Base-by-base conservation (phyloP, 225 moss, liverwort and hornwort genomes). In the Antitrichia curtipendula region DNA sequence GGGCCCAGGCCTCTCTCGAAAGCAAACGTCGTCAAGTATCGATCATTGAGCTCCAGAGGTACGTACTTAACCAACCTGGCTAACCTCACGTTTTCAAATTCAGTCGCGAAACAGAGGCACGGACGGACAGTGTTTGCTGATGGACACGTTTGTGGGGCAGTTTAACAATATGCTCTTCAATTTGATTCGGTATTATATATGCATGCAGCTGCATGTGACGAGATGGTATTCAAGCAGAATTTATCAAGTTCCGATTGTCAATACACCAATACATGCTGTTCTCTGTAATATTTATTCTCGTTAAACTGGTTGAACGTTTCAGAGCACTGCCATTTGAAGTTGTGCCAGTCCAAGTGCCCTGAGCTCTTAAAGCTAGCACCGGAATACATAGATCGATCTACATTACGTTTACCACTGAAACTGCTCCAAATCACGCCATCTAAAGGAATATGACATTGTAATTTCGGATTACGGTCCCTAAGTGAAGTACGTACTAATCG, bases 1-100 rank as follows among this genome's bases (percentile, higher is more conserved):
- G 84, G 83, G 64, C 91, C 87, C 47, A 38, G 88, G 83, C 80
- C 64, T 89, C 53, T 92, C 82, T 82, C 85, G 72, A 85, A 87
- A 86, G 64, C 41, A 60, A 75, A 53, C 60, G 31, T 57, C 49
- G 68, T 54, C 77, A 80, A 63, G 50, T 56, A 63, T 61, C 83
- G 68, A 57, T 77, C 72, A 61, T 40, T 60, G 73, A 89, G 73
- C 76, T 86, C 47, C 88, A 65, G 74, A 88, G 92, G 91, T 89
- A 91, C 43, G 71, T 12, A 2, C 21, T 13, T 5, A 28, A 41
- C 59, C 31, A 45, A n/a, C 71, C 32, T 66, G 28, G 47, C 17
- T 78, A 2, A 27, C 7, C 81, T 65, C 65, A 24, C 16, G 58
- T 41, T 78, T 38, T 17, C 13, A 68, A 27, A 47, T 47, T 47